Base-by-base conservation (phyloP, 352 stramenopile species). In the Globisporangium cederbergense region DNA sequence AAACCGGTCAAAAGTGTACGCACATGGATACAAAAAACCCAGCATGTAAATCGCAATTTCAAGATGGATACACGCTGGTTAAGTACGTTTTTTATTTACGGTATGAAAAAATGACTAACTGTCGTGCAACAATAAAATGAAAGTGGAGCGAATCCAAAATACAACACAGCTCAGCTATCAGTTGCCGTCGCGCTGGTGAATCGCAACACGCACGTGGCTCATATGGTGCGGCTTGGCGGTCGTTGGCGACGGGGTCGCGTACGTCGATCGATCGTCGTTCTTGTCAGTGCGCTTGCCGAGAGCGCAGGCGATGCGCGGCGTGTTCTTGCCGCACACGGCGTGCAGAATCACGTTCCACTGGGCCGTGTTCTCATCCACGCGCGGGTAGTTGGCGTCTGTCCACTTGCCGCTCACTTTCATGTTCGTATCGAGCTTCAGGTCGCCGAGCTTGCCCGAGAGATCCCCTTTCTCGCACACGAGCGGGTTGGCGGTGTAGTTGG, bases 321-420 rank as follows among this genome's bases (percentile, higher is more conserved):
- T 76, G 42, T 54, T 61, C 45, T 64, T 67, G 47, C 64, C 66
- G 51, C 73, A 80, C 42, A 74, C 62, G 7, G 67, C 70, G 49
- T 80, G 73, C 8, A 80, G 25, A 13, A 80, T 65, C 8, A 80
- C 68, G 54, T 80, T 80, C 73, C 73, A 80, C 50, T 78, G 32
- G 6, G 70, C 51, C 36, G 58, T 73, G 62, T 73, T 66, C 70
- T 77, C 70, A 1, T 30, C 22, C 22, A 54, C 45, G n/a, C 47
- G 30, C 11, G 72, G 72, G 51, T 68, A 78, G 60, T 72, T 36
- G 18, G 25, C 8, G 32, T 75, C 67, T 8, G 59, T 42, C 55
- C 63, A 79, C 2, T 43, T 76, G 62, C 63, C 74, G 45, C 59
- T 70, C 0, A 36, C 32, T 7, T 36, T 36, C 32, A 36, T 36